Conservation (phyloP, 164 flowering plant genomes). For the Houttuynia cordata region DNA sequence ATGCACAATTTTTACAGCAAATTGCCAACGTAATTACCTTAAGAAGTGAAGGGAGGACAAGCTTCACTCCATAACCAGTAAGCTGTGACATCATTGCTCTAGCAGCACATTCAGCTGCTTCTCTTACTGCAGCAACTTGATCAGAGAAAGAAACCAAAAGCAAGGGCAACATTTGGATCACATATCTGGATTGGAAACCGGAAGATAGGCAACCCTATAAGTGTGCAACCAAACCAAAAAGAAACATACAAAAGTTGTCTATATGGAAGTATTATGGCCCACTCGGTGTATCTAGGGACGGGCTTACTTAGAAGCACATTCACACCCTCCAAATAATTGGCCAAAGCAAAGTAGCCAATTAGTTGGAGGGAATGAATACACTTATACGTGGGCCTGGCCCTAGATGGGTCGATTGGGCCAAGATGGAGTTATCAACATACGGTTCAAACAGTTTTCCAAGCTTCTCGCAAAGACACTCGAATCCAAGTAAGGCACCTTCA, state of each 20-base stretch:
- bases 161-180: constrained; percentile 82
- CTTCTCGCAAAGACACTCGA: constrained; percentile 95
- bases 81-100: constrained; percentile 99
- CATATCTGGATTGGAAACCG: constrained; percentile 52
- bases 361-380: no score
- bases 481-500: constrained; percentile 90
- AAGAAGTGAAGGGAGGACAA: constrained; percentile 92
- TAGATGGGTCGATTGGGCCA: no score
- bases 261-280: no score
- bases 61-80: constrained; percentile 94
- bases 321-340: no score
- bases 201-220: neutral
- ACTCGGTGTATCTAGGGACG: no score
- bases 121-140: constrained; percentile 96
- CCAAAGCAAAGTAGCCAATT: no score
- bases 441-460: constrained; percentile 96
- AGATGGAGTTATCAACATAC: constrained; percentile 30
- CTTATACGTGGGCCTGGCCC: no score
- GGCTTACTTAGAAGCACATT: no score
- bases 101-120: constrained; percentile 98
- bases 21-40: constrained; percentile 37
- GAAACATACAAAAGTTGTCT: neutral
- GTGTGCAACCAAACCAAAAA: neutral
- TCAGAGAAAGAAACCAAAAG: constrained; percentile 94
- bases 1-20: neutral